Percentiles rank a stretch among this genome's conserved stretches.
Conservation (phyloP, 176 grass and related monocot genomes). For the Oryza coarctata region DNA sequence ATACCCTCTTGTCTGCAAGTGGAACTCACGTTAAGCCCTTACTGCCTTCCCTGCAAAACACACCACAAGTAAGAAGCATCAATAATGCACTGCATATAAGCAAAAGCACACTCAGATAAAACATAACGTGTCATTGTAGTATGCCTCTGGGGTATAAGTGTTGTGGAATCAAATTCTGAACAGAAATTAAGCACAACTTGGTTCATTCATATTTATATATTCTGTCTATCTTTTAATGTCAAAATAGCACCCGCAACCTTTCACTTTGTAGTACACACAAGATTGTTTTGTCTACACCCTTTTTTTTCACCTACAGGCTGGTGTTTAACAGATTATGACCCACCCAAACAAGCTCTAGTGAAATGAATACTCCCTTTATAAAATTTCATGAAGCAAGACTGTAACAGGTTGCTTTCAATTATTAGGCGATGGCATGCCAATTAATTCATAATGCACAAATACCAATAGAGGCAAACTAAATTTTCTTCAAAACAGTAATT, state of each 20-base stretch:
- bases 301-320: neutral
- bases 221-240: neutral
- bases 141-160: neutral
- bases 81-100: neutral
- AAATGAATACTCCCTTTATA: neutral
- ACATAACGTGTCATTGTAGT: neutral
- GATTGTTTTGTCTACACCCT: neutral
- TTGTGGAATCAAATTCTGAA: neutral
- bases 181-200: neutral
- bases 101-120: neutral
- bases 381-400: neutral
- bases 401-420: neutral
- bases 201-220: neutral
- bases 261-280: neutral
- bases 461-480: neutral
- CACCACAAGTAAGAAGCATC: neutral
- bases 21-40: neutral
- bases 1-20: neutral
- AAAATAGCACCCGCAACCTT: neutral
- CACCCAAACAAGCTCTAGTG: neutral
- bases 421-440: neutral
- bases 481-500: neutral
- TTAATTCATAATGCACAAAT: neutral
- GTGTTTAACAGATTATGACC: neutral
- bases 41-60: conserved; percentile 43